These are phyloP conservation scores for grape (Vitis vinifera) DNA, from an alignment of 164 flowering plant species.

Conservation along the genomic window ASM3070453v1 NC_081821.1:11748501-11749000, in stretches of 20 bases:
- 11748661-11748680: constrained; percentile 51
- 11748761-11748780: constrained; percentile 45
- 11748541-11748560: constrained; percentile 35
- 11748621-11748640: constrained; percentile 53
- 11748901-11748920: constrained; percentile 62
- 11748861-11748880: constrained; percentile 49
- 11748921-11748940: constrained; percentile 52
- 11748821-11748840: constrained; percentile 44
- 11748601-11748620: constrained; percentile 54
- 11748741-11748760: constrained; percentile 45
- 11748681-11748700: constrained; percentile 36
- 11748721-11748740: constrained; percentile 55
- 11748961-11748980: constrained; percentile 45
- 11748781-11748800: constrained; percentile 60
- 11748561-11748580: constrained; percentile 32
- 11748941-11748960: constrained; percentile 39
- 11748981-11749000: constrained; percentile 47
- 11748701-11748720: constrained; percentile 46
- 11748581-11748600: constrained; percentile 33
- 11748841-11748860: constrained; percentile 58
- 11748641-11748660: constrained; percentile 48
- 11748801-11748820: constrained; percentile 36
- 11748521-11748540: constrained; percentile 49
- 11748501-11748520: constrained; percentile 35
- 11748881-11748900: constrained; percentile 38